Evolutionary conservation across 176 grass and related monocot genomes (phyloP), one percentile per base, ranked within the genome.

Genomic region (Eleusine indica): DNA sequence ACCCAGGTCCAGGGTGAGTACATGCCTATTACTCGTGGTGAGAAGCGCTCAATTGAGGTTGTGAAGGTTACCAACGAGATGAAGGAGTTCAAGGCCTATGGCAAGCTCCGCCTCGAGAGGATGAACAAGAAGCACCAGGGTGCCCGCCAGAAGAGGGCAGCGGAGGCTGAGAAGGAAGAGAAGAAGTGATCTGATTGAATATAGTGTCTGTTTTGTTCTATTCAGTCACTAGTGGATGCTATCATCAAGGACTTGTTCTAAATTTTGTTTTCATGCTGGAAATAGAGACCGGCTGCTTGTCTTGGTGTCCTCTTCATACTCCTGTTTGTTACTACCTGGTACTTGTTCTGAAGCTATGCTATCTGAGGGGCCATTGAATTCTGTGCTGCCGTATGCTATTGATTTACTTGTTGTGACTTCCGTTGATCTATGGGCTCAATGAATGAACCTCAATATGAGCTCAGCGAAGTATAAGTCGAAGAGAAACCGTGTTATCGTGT

Each of bases 101-200:
- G 74, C 15, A 98, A 98, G 87, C 91, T 98, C 32, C 87, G 96
- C 9, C 87, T 98, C 0, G 96, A 98, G 91, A 66, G 87, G 79
- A 98, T 93, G 93, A 98, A 98, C 91, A 64, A 95, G 58, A 83
- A 89, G 17, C 96, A 95, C 64, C 80, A 88, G 0, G 96, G 96
- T 74, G 88, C 82, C 8, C 86, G 96, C 44, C 46, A 83, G 76
- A 98, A 98, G 91, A 98, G 89, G 87, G 96, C 93, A 2, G 91
- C 91, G 0, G 96, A 98, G 86, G 96, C 90, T 0, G 96, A 95
- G 79, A 98, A 98, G 80, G 96, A 95, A 16, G 96, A 98, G 63
- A 98, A 98, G 91, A 95, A 98, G 83, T 97, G 70, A 93, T 86
- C 70, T 76, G 80, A 80, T 42, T 2, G 19, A 68, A 67, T 29